Base-by-base conservation (phyloP, 1,139 yeast genomes). In the Sugiyamaella paludigena region DNA sequence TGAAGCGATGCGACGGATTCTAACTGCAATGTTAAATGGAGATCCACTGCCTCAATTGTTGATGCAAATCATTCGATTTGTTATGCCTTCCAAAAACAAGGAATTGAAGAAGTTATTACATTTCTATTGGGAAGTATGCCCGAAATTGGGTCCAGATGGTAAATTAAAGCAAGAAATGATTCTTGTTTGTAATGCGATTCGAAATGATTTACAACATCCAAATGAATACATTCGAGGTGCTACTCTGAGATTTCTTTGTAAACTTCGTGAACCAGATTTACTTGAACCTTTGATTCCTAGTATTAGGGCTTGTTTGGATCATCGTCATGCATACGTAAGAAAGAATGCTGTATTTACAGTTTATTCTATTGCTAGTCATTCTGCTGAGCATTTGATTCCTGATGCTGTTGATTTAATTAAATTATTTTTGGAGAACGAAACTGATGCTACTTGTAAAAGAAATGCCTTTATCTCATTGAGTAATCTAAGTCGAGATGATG, bases 101-200 rank as follows among this genome's bases (percentile, higher is more conserved):
- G 87, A 84, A 62, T 79, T 94, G 71, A 94, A 94, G 76, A 92
- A 91, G 70, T 76, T 94, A 64, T 75, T 94, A 58, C 94, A 92
- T 65, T 88, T 89, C 65, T 94, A 94, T 74, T 94, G 98, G 98
- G 99, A 94, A 70, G 88, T 91, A 50, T 94, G 96, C 66, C 95
- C 97, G 48, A 94, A 94, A 71, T 76, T 84, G 60, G 95, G 88
- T 61, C 76, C 79, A 42, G 84, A 84, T 46, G 98, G 98, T 5
- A 87, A 87, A 67, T 80, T 94, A 76, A 87, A 89, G 73, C 98
- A 91, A 69, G 99, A 94, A 72, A 92, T 94, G 98, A 92, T 94
- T 71, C 80, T 94, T 59, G 98, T 92, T 45, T 92, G 98, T 74
- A 94, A 94, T 68, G 97, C 98, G 49, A 88, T 94, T 63, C 95